phyloP scores from a whole-genome alignment of 1,284 basidiomycete species.

The Malassezia caprae region DNA sequence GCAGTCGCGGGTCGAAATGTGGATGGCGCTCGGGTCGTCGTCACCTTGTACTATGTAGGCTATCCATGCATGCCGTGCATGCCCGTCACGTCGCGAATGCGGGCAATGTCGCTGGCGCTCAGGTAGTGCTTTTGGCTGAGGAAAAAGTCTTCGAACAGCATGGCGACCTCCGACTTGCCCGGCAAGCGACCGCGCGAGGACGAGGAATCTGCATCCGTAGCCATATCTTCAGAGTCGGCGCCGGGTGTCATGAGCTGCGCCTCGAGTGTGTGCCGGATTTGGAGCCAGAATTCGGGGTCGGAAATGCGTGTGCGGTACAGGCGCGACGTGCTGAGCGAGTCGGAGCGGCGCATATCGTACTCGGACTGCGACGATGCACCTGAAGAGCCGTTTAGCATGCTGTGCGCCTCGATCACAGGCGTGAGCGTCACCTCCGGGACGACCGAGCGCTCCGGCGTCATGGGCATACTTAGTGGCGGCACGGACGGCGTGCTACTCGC shows the following conservation, averaged over 20 bases:
- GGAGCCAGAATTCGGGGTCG: constrained; percentile 39
- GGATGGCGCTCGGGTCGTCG: neutral
- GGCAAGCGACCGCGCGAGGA: constrained; percentile 12
- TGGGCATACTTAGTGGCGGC: constrained; percentile 11
- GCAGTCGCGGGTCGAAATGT: neutral
- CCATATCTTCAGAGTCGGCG: neutral
- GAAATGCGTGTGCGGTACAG: constrained; percentile 32
- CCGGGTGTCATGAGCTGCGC: constrained; percentile 24
- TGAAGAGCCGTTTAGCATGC: neutral
- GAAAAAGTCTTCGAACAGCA: constrained; percentile 46
- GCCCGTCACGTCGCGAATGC: constrained; percentile 37
- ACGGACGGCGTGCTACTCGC: constrained; percentile 12
- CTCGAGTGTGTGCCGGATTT: constrained; percentile 29
- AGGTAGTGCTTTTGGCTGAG: constrained; percentile 39
- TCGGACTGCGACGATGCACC: constrained; percentile 16
- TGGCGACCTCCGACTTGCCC: constrained; percentile 40
- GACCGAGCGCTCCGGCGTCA: constrained; percentile 30
- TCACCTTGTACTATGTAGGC: neutral
- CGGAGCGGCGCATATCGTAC: constrained; percentile 8
- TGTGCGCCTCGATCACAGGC: constrained; percentile 26
- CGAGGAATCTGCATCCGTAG: neutral
- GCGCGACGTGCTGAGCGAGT: constrained; percentile 27
- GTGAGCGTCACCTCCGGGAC: constrained; percentile 45
- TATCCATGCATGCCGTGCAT: constrained; percentile 40
- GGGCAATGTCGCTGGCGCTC: constrained; percentile 39